Evolutionary conservation across 75 land plant genomes (phyloP).

Genomic region (Gnetum montanum): DNA sequence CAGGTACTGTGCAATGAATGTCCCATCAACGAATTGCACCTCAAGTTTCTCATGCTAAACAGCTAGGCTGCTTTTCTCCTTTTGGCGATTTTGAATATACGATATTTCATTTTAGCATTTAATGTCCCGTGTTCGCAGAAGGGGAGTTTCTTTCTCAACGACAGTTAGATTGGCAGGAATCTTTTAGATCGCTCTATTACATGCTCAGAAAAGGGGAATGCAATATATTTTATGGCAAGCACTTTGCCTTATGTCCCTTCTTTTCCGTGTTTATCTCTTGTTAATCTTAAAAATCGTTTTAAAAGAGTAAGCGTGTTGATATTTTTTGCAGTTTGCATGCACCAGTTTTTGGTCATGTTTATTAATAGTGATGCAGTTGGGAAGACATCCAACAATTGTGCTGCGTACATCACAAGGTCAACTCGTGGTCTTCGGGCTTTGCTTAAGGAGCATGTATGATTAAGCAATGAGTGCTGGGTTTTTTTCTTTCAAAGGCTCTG

Average conservation of each 20-base stretch:
- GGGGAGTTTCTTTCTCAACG: conserved; percentile 49
- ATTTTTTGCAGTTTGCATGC: conserved; percentile 53
- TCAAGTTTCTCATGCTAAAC: too few species aligned
- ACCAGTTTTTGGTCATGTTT: conserved; percentile 77
- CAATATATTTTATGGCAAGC: conserved; percentile 73
- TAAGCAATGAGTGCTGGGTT: too few species aligned
- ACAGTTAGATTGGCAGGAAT: conserved; percentile 74
- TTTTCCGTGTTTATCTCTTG: not conserved
- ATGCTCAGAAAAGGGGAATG: conserved; percentile 64
- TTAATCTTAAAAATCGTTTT: not conserved
- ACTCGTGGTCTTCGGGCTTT: conserved; percentile 73
- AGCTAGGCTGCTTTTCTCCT: too few species aligned
- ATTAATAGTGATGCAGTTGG: conserved; percentile 26
- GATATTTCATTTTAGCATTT: too few species aligned
- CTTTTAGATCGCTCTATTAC: conserved; percentile 76
- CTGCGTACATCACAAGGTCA: conserved; percentile 75
- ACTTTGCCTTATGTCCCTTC: not conserved
- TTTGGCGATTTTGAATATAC: too few species aligned
- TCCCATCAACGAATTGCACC: too few species aligned
- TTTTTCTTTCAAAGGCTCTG: too few species aligned
- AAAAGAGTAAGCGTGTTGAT: too few species aligned
- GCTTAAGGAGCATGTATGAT: conserved; percentile 66
- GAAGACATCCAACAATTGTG: conserved; percentile 24
- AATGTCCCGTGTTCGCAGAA: conserved; percentile 28
- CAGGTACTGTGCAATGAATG: conserved; percentile 21